Evolutionary conservation across 306 rosid genomes (phyloP), one percentile per base, ranked within the genome.

Genomic region (Dalbergia cochinchinensis): DNA sequence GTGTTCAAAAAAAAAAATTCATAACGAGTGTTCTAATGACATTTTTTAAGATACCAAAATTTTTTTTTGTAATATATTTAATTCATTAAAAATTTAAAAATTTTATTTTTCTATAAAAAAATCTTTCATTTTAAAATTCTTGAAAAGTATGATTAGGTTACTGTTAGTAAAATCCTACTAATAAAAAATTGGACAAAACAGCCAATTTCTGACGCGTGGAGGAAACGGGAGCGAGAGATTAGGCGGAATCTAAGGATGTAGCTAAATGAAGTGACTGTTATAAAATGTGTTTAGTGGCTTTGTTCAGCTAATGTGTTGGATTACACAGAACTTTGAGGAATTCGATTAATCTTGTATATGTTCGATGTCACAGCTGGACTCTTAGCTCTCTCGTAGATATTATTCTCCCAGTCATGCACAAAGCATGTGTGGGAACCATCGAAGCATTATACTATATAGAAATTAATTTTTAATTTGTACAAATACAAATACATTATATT

Each of bases 281-380:
- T 54, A n/a, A 16, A 80, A 61, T 65, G 62, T 68, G 33, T 45
- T 64, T 79, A 11, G n/a, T 54, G 86, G 71, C 76, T 76, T 71
- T 65, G 64, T 73, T 88, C 79, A 68, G 78, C 26, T 82, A 65
- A 88, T 67, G 60, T 79, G 42, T 73, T 70, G 61, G 83, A 37
- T 53, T 76, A 57, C 48, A 42, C 6, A 4, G 47, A 78, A 44
- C 64, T 78, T 78, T 71, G n/a, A 63, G 77, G 59, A 58, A 76
- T 69, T 60, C 65, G 18, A 83, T 77, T 83, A 79, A 87, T 82
- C 77, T 86, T 69, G 4, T 37, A 37, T 26, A 37, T 11, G 58
- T 58, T 39, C 45, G 78, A 86, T 88, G 33, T 78, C 78, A 87
- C 90, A 84, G 91, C 91, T 82, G 20, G 84, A 76, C 58, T 84